Conservation (phyloP, 306 rosid species). For the Cucurbita ficifolia region DNA sequence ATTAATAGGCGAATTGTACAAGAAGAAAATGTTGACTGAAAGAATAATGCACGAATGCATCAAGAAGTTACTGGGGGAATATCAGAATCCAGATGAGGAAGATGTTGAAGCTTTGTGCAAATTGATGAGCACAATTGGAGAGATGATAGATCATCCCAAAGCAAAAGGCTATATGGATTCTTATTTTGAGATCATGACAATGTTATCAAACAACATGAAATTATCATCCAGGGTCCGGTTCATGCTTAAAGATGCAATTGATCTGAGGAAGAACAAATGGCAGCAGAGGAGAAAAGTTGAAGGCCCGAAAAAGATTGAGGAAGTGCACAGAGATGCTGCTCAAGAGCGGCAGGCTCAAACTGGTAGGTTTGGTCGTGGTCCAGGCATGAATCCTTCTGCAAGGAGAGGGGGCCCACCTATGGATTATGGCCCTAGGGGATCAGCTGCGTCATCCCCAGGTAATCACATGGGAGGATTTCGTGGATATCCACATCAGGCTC, state of each 20-base stretch:
- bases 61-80: constrained; percentile 61
- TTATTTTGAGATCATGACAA: constrained; percentile 61
- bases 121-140: constrained; percentile 96
- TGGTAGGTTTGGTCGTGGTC: constrained; percentile 71
- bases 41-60: constrained; percentile 92
- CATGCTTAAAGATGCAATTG: constrained; percentile 85
- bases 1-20: constrained; percentile 88
- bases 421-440: constrained; percentile 64
- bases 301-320: constrained; percentile 96
- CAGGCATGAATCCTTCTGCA: constrained; percentile 32
- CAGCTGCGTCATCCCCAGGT: constrained; percentile 39
- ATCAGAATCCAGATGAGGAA: constrained; percentile 83
- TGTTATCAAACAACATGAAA: constrained; percentile 59
- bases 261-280: constrained; percentile 85
- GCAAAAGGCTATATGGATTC: constrained; percentile 81
- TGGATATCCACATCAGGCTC: constrained; percentile 40
- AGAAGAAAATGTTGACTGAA: constrained; percentile 93
- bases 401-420: constrained; percentile 46
- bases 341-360: constrained; percentile 81
- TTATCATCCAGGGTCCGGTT: constrained; percentile 90
- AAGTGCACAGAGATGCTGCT: constrained; percentile 94
- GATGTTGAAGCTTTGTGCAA: constrained; percentile 90
- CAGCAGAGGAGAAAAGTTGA: constrained; percentile 88
- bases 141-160: constrained; percentile 79
- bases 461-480: constrained; percentile 54